Evolutionary conservation across 1,284 basidiomycete species (phyloP), one percentile per base, ranked within the genome.

Genomic region (Sporisorium reilianum): DNA sequence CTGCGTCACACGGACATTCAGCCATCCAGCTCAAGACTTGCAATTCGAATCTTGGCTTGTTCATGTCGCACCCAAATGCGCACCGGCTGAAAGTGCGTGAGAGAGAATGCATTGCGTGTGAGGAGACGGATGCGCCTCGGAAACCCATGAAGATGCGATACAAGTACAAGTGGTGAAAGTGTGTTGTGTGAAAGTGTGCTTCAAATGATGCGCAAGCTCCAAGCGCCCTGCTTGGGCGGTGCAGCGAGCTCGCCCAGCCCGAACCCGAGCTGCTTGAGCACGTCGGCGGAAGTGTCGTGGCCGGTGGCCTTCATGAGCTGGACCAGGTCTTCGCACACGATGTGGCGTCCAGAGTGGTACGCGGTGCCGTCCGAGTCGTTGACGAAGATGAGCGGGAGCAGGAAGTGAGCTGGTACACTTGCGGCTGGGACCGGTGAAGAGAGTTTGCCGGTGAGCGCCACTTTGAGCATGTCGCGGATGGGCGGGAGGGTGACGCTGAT

Each of bases 301-400:
- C 72, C 77, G 2, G 79, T 77, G 0, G 75, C 75, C 50, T 73
- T 66, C 62, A 81, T 75, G 12, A 81, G 62, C 32, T 76, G 68
- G 11, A 78, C 76, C 18, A 80, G 54, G 40, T 78, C 78, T 44
- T 81, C 76, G 61, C 57, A 67, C 54, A 77, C 65, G 28, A 83
- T 59, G 49, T 79, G 77, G 11, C 79, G 60, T 3, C 76, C 79
- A 1, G 81, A 79, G 46, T 80, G 76, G 54, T 79, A 84, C 3
- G 76, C 79, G 1, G 75, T 77, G 9, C 83, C 82, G 53, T 83
- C 80, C 14, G 64, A 61, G 8, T 65, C 79, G 16, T 81, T 79
- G 48, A 84, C 77, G 59, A 84, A 80, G 48, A 83, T 63, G 22
- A 84, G 55, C 3, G 83, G 83, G 3, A 84, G 66, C 25, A 67